phyloP scores from a whole-genome alignment of 2,329 filamentous ascomycete species.

The Bipolaris sorokiniana region DNA sequence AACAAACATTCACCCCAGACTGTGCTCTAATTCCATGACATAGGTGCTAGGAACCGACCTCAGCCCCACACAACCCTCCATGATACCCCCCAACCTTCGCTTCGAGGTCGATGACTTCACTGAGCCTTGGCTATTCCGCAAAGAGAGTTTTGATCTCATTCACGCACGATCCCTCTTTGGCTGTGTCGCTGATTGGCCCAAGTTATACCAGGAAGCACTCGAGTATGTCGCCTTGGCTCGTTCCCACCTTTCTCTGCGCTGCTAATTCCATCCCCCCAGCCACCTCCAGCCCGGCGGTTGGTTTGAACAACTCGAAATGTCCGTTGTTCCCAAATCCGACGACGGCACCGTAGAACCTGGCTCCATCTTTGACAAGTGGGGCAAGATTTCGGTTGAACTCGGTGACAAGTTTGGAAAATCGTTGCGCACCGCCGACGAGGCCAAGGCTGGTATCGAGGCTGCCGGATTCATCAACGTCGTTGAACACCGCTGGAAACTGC shows the following conservation, averaged over 20 bases:
- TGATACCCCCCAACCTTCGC: conserved; percentile 40
- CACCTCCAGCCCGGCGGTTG: conserved; percentile 41
- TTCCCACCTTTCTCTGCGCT: not conserved
- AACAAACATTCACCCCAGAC: not conserved
- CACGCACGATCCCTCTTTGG: conserved; percentile 28
- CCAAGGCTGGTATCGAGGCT: conserved; percentile 54
- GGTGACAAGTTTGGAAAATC: conserved; percentile 45
- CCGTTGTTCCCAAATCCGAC: conserved; percentile 31
- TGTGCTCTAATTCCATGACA: conserved; percentile 18
- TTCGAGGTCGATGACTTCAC: conserved; percentile 46
- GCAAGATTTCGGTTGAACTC: conserved; percentile 32
- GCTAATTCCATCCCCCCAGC: conserved; percentile 9
- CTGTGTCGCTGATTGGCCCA: conserved; percentile 30
- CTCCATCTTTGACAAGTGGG: conserved; percentile 35
- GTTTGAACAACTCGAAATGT: conserved; percentile 37
- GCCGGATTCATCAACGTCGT: conserved; percentile 62
- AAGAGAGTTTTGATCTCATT: conserved; percentile 32
- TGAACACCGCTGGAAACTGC: conserved; percentile 51
- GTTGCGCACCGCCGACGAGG: conserved; percentile 44
- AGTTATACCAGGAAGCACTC: conserved; percentile 27
- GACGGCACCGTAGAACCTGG: conserved; percentile 33
- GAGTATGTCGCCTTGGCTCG: conserved; percentile 20
- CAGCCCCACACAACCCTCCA: conserved; percentile 49
- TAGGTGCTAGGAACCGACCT: conserved; percentile 48
- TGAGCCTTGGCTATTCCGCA: conserved; percentile 38